These are phyloP conservation scores for Chaetomium sp. DNA, from an alignment of 2,329 filamentous ascomycete species.

Conservation along the genomic window DNA sequence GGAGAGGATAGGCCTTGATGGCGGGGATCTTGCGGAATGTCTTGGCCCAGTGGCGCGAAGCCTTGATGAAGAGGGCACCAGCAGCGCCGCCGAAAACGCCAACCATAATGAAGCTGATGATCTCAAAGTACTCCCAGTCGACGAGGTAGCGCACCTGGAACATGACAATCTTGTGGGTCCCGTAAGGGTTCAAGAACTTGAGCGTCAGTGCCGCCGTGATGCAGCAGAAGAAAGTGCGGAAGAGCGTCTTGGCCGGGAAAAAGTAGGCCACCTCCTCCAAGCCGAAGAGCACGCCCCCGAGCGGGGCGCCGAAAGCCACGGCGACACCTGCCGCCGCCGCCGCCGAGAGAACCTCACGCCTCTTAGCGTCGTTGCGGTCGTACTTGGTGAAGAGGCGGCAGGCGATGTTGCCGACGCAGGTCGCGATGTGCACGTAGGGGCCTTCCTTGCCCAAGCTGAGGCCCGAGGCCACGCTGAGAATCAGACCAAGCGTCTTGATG, in stretches of 20 bases:
- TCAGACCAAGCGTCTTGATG: slow-evolving; percentile 79
- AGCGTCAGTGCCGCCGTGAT: slow-evolving; percentile 88
- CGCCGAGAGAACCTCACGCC: slow-evolving; percentile 90
- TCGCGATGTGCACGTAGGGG: slow-evolving; percentile 95
- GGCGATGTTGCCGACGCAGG: slow-evolving; percentile 91
- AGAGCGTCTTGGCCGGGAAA: slow-evolving; percentile 95
- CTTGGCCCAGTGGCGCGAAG: slow-evolving; percentile 84
- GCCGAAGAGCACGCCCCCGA: slow-evolving; percentile 87
- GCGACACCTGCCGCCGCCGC: slow-evolving; percentile 89
- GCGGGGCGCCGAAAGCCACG: slow-evolving; percentile 88
- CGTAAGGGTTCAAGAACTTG: slow-evolving; percentile 95
- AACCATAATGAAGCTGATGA: slow-evolving; percentile 80
- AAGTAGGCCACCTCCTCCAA: slow-evolving; percentile 97
- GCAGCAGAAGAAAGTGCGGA: slow-evolving; percentile 97
- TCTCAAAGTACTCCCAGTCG: slow-evolving; percentile 94
- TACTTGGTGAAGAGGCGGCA: slow-evolving; percentile 96
- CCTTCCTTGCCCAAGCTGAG: slow-evolving; percentile 93
- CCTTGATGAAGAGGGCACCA: slow-evolving; percentile 95
- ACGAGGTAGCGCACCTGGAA: slow-evolving; percentile 89
- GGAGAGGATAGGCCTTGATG: slow-evolving; percentile 80
- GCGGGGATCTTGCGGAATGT: slow-evolving; percentile 78
- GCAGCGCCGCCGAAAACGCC: slow-evolving; percentile 81
- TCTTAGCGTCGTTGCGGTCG: slow-evolving; percentile 88
- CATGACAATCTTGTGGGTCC: slow-evolving; percentile 93
- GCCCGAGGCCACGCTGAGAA: slow-evolving; percentile 89